phyloP scores from a whole-genome alignment of 2,329 filamentous ascomycete genomes.

The Ophiostoma quercus region DNA sequence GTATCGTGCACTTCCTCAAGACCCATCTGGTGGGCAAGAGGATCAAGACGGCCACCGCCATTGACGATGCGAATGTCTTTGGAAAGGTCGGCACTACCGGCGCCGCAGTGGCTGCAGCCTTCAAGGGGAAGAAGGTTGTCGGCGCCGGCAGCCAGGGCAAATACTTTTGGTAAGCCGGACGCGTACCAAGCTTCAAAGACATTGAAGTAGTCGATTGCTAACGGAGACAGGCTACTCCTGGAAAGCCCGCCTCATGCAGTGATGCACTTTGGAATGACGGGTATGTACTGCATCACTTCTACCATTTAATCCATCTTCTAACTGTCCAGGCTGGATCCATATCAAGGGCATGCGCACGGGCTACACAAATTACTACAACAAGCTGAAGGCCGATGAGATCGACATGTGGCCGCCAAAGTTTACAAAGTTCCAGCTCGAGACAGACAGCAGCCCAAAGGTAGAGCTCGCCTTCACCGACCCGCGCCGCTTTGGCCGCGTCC shows the following conservation, averaged over 20 bases:
- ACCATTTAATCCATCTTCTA: neutral
- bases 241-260: constrained; percentile 78
- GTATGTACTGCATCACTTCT: constrained; percentile 34
- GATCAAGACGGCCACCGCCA: constrained; percentile 62
- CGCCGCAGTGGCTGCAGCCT: constrained; percentile 63
- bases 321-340: constrained; percentile 62
- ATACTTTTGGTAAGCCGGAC: constrained; percentile 71
- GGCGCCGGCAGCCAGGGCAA: constrained; percentile 83
- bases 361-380: constrained; percentile 78
- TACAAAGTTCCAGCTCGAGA: constrained; percentile 77
- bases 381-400: constrained; percentile 55
- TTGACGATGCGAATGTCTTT: constrained; percentile 80
- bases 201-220: neutral
- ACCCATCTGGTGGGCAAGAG: constrained; percentile 79
- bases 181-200: no score
- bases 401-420: constrained; percentile 78
- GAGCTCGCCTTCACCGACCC: constrained; percentile 78
- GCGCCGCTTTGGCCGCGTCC: constrained; percentile 70
- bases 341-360: constrained; percentile 72
- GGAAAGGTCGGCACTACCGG: constrained; percentile 84
- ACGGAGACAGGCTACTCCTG: constrained; percentile 44
- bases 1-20: constrained; percentile 78
- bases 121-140: constrained; percentile 65
- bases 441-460: constrained; percentile 48
- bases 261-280: constrained; percentile 78